Evolutionary conservation across 495 filamentous ascomycete genomes (phyloP).

Genomic region (Amniculicola lignicola): DNA sequence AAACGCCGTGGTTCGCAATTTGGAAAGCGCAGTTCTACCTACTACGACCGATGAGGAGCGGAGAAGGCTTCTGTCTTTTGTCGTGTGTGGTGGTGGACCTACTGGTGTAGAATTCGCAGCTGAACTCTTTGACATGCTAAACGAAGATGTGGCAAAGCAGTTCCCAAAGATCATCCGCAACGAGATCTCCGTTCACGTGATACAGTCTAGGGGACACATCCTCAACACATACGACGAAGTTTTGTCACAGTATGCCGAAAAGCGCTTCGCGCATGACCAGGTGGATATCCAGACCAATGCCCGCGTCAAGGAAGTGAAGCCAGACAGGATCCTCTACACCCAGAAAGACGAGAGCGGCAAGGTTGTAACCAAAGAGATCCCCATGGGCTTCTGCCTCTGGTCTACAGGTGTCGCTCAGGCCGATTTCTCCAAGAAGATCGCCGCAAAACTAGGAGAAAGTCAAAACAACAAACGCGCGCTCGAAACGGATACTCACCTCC

Average conservation of each 20-base stretch:
- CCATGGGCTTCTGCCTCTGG: conserved; percentile 96
- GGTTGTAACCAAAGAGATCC: conserved; percentile 81
- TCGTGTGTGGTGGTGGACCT: conserved; percentile 89
- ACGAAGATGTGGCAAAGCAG: conserved; percentile 80
- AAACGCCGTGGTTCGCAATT: conserved; percentile 84
- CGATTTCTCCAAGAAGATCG: conserved; percentile 69
- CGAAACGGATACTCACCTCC: conserved; percentile 92
- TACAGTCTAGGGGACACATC: conserved; percentile 90
- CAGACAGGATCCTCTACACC: conserved; percentile 81
- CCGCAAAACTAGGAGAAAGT: conserved; percentile 59
- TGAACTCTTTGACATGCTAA: conserved; percentile 91
- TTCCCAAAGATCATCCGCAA: conserved; percentile 91
- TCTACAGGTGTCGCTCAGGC: conserved; percentile 92
- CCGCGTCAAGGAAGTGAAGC: conserved; percentile 80
- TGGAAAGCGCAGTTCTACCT: conserved; percentile 89
- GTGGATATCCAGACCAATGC: conserved; percentile 89
- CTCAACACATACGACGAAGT: conserved; percentile 98
- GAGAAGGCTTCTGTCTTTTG: conserved; percentile 83
- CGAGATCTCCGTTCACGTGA: conserved; percentile 95
- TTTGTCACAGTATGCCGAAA: conserved; percentile 86
- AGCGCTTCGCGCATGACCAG: conserved; percentile 83
- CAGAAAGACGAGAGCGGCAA: conserved; percentile 73
- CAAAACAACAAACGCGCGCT: conserved; percentile 90
- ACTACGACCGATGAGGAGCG: conserved; percentile 89
- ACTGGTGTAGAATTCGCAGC: conserved; percentile 98